Percentiles rank a stretch among this genome's conserved stretches.
Conservation (phyloP, 257 asterid genomes). For the Echites panduratus region DNA sequence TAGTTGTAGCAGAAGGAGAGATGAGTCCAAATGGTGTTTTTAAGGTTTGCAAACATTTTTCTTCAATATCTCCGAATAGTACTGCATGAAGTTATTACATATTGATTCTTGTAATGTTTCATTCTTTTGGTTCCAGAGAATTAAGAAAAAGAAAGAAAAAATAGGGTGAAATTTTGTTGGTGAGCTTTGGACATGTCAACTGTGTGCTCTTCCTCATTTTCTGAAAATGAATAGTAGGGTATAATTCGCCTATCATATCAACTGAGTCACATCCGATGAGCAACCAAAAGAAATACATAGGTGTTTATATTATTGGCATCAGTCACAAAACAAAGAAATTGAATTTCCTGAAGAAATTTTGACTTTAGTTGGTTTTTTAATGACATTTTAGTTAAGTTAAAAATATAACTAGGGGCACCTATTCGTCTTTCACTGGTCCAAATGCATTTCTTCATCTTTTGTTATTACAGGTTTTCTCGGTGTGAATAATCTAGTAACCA, state of each 20-base stretch:
- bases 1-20: constrained; percentile 94
- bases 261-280: background rate
- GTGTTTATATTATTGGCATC: background rate
- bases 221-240: background rate
- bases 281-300: background rate
- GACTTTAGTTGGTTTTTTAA: background rate
- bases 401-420: background rate
- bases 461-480: background rate
- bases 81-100: too few species aligned
- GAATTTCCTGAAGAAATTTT: background rate
- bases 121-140: background rate
- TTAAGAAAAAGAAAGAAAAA: background rate
- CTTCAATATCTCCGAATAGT: background rate
- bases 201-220: background rate
- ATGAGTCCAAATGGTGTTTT: constrained; percentile 81
- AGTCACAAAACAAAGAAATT: background rate
- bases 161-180: background rate
- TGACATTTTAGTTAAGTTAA: background rate
- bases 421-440: background rate
- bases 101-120: background rate
- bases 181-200: background rate
- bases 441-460: background rate
- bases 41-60: constrained; percentile 40
- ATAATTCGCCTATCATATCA: background rate
- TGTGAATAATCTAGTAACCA: background rate